These are phyloP conservation scores for Puya raimondii DNA, from an alignment of 176 grass and related monocot species.

Conservation along the genomic window DNA sequence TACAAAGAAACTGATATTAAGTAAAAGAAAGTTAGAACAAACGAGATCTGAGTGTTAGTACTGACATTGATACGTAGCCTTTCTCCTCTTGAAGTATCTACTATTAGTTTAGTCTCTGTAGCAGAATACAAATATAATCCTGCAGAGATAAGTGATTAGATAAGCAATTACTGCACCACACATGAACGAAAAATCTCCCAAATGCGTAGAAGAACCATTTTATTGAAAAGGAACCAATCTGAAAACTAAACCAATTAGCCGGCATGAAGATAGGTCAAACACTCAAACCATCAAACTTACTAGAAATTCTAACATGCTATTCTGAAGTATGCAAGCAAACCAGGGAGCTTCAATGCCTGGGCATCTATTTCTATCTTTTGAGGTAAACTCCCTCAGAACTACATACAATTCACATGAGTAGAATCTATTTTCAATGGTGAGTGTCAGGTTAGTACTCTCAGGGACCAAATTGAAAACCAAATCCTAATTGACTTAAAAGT, in stretches of 20 bases:
- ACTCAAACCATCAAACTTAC: background rate
- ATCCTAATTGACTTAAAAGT: background rate
- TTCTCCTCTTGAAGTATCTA: conserved; percentile 98
- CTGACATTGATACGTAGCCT: conserved; percentile 87
- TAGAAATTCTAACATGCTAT: background rate
- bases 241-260: background rate
- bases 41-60: conserved; percentile 16
- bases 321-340: background rate
- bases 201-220: background rate
- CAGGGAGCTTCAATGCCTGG: background rate
- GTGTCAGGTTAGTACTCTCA: background rate
- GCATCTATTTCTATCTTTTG: background rate
- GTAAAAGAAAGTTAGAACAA: conserved; percentile 8
- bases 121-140: conserved; percentile 86
- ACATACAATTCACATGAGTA: background rate
- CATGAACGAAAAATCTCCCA: conserved; percentile 5
- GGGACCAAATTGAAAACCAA: background rate
- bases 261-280: background rate
- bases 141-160: conserved; percentile 30
- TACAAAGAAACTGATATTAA: background rate
- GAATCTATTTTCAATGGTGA: background rate
- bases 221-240: background rate
- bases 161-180: conserved; percentile 6
- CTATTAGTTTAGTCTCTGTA: conserved; percentile 86
- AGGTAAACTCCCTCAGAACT: background rate